Base-by-base conservation (phyloP, 768 basidiomycete species). In the Lepiota subincarnata region DNA sequence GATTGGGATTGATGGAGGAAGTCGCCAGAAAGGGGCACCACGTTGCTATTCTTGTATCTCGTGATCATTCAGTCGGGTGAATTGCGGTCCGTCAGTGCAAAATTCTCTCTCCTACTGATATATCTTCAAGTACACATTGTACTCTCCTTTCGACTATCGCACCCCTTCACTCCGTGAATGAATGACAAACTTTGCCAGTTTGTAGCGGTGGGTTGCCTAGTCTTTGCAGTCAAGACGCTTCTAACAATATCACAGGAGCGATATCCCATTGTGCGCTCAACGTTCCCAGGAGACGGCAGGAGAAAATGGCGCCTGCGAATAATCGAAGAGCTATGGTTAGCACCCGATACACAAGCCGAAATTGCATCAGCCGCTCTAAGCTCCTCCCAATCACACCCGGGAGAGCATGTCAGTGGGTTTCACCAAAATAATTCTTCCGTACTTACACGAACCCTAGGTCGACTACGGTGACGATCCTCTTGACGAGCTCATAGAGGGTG, bases 291-390 rank as follows among this genome's bases (percentile, higher is more conserved):
- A 14, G 79, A 83, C 60, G 84, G 83, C 16, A 75, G 84, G 48
- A 75, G 84, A 13, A 75, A 66, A 64, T 79, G 78, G 79, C 72
- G 72, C 51, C 64, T 86, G 53, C 77, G 76, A 24, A 72, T 78
- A 26, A 72, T 81, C 12, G 67, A 78, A 60, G 65, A 74, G 48
- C 75, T 83, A 62, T 79, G 83, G 83, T 57, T 54, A 55, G 61
- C 47, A 38, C 49, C 71, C 20, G 59, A 49, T 13, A 31, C 34
- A 22, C 53, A 39, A 26, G 48, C n/a, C 34, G 45, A 43, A 37
- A 46, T 34, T 35, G 4, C 66, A 48, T 58, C 53, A 10, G 46
- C 59, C 41, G 70, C 55, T 48, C 37, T 44, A 41, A 46, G 5
- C n/a, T n/a, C 6, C 24, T 45, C 36, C 40, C 34, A 35, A 50